Conservation (phyloP, 148 eudicot species). For the Fallopia convolvulus region DNA sequence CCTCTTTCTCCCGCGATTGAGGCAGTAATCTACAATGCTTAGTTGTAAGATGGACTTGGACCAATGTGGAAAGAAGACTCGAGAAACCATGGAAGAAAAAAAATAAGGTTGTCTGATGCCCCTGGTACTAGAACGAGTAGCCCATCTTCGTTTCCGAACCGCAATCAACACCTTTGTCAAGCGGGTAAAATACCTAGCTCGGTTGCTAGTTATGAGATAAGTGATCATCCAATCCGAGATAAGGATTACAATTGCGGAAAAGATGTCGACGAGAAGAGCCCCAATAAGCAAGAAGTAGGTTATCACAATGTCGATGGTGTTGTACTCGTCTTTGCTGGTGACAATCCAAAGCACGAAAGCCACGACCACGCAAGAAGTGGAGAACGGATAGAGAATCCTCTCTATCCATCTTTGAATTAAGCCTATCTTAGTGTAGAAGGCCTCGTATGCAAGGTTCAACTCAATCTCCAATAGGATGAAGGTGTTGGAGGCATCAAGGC, state of each 20-base stretch:
- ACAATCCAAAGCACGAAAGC: conserved; percentile 9
- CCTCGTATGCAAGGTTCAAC: conserved; percentile 6
- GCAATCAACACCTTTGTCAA: not conserved
- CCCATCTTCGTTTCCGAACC: not conserved
- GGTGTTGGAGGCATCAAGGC: not conserved
- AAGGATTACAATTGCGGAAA: not conserved
- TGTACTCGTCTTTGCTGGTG: conserved; percentile 5
- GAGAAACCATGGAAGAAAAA: not conserved
- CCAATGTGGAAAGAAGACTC: conserved; percentile 7
- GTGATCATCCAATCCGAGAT: conserved; percentile 11
- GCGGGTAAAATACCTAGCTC: not conserved
- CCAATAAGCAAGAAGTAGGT: not conserved
- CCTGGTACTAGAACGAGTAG: not conserved
- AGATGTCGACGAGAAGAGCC: not conserved
- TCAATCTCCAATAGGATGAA: conserved; percentile 2
- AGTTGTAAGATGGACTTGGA: not conserved
- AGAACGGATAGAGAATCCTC: not conserved
- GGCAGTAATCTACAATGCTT: not conserved
- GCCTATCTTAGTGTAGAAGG: conserved; percentile 1
- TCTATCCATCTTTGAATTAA: not conserved
- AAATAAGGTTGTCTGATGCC: not conserved
- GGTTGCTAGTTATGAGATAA: not conserved
- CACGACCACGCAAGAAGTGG: not conserved
- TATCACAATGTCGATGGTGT: not conserved
- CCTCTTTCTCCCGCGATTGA: not conserved